Evolutionary conservation across 2,329 filamentous ascomycete species (phyloP).

Genomic region (Graphilbum sp.): DNA sequence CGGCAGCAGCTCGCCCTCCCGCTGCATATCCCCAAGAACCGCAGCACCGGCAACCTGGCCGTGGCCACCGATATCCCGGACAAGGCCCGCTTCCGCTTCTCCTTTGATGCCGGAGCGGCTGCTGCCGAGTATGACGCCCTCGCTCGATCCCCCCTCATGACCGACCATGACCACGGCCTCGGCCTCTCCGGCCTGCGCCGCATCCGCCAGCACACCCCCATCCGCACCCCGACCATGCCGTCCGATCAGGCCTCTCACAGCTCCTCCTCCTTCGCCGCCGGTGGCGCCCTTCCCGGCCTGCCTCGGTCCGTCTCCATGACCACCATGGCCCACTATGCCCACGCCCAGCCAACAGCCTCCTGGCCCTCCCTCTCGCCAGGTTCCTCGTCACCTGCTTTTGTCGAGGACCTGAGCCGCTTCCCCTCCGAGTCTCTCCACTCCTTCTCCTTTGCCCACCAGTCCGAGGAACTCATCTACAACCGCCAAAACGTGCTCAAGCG

Average conservation of each 20-base stretch:
- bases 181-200: constrained; percentile 77
- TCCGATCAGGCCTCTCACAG: constrained; percentile 28
- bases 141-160: constrained; percentile 67
- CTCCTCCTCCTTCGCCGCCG: constrained; percentile 30
- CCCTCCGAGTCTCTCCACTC: constrained; percentile 93
- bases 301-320: constrained; percentile 58
- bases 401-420: constrained; percentile 82
- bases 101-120: constrained; percentile 54
- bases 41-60: constrained; percentile 46
- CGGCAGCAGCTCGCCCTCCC: constrained; percentile 25
- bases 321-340: constrained; percentile 38
- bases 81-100: constrained; percentile 51
- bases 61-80: constrained; percentile 33
- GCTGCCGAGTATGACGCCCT: constrained; percentile 49
- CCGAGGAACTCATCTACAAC: constrained; percentile 79
- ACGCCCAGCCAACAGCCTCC: constrained; percentile 21
- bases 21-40: constrained; percentile 44
- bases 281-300: constrained; percentile 39
- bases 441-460: constrained; percentile 93
- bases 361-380: constrained; percentile 30
- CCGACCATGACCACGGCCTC: constrained; percentile 75
- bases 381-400: constrained; percentile 57
- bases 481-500: constrained; percentile 86
- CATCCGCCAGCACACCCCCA: constrained; percentile 72
- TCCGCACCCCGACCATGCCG: constrained; percentile 47